These are phyloP conservation scores for Lentinula aciculospora DNA, from an alignment of 768 basidiomycete genomes.

Conservation along the genomic window DNA sequence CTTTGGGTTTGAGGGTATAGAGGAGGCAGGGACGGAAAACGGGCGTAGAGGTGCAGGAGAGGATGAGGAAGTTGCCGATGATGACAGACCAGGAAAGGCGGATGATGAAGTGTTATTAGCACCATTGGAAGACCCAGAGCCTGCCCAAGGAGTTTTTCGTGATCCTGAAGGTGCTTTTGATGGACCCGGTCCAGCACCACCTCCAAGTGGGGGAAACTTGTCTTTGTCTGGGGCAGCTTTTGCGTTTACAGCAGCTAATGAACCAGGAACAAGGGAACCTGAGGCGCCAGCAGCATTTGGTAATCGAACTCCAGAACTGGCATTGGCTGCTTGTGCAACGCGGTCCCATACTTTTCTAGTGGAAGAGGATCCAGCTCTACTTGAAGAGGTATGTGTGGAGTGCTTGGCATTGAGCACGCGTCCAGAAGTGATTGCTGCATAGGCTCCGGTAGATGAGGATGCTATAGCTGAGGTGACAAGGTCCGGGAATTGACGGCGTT, in stretches of 20 bases:
- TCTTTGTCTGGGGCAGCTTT: neutral
- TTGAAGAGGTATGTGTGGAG: slow-evolving; percentile 51
- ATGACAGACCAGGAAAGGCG: neutral
- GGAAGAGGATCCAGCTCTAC: slow-evolving; percentile 16
- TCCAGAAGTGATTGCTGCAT: slow-evolving; percentile 76
- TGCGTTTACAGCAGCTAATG: slow-evolving; percentile 7
- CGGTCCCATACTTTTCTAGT: slow-evolving; percentile 70
- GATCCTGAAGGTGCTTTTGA: neutral
- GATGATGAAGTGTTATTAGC: slow-evolving; percentile 11
- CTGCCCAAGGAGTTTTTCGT: slow-evolving; percentile 60
- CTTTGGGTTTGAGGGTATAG: slow-evolving; percentile 8
- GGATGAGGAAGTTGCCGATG: slow-evolving; percentile 14
- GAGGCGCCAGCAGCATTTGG: slow-evolving; percentile 17
- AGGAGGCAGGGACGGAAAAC: slow-evolving; percentile 15
- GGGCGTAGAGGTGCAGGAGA: slow-evolving; percentile 18
- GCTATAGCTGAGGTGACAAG: slow-evolving; percentile 54
- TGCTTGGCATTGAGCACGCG: slow-evolving; percentile 83
- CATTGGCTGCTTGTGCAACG: slow-evolving; percentile 74
- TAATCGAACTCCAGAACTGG: slow-evolving; percentile 24
- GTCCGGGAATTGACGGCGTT: slow-evolving; percentile 83
- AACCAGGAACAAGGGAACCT: slow-evolving; percentile 23
- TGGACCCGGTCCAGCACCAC: neutral
- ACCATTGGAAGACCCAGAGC: slow-evolving; percentile 24
- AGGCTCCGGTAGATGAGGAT: slow-evolving; percentile 35
- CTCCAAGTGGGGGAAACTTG: neutral